Evolutionary conservation across 306 rosid species (phyloP), one percentile per base, ranked within the genome.

Genomic region (Rubus idaeus): DNA sequence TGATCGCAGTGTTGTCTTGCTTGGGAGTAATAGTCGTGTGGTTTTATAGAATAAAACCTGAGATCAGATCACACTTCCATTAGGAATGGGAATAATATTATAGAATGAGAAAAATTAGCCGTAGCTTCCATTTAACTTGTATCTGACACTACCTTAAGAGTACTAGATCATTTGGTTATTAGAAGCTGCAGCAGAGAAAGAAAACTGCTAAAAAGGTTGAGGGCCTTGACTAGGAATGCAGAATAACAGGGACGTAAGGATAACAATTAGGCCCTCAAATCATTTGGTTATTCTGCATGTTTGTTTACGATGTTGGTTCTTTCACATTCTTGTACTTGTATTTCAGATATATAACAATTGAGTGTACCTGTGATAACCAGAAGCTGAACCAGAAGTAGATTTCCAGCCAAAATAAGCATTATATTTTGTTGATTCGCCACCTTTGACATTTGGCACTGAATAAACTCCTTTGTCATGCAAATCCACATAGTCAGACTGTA

Each of bases 321-420:
- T 10, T 13, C 4, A 11, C n/a, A 10, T 40, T 72, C 1, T 55
- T n/a, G 20, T 51, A 30, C 64, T 41, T 52, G 14, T 37, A 40
- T 71, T 55, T 14, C 52, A 73, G 53, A 73, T 16, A 13, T 8
- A 7, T 35, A 73, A 40, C 20, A 73, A 4, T 67, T 65, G 46
- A 16, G 26, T 3, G 4, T 83, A 81, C 85, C 85, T 81, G 76
- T 78, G 81, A 53, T 55, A 71, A 56, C 83, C 85, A 3, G 83
- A 81, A 65, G 80, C 47, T 13, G 83, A 78, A 70, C 85, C 85
- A 70, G 88, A 84, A 57, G 83, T 23, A 65, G 83, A 81, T 49
- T 78, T 78, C 85, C 83, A 81, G 20, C 85, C 88, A 81, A 37
- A 78, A 51, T 85, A 81, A 68, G 85, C 81, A 75, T 78, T 81